Evolutionary conservation across 805 yeast species (phyloP).

Genomic region (Lipomyces orientalis): DNA sequence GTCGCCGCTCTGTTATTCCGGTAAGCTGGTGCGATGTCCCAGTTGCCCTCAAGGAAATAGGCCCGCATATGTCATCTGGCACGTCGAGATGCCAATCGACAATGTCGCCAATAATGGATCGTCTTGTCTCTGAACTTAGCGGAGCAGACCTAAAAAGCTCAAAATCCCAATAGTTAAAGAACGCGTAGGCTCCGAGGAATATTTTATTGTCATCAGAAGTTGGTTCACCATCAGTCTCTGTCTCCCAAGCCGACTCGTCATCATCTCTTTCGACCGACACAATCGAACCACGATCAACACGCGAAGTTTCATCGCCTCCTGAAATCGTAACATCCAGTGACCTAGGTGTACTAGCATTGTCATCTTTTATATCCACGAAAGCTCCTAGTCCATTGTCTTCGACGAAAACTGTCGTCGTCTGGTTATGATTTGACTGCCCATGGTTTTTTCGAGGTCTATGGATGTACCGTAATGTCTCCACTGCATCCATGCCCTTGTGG

Average conservation of each 20-base stretch:
- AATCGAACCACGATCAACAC: neutral
- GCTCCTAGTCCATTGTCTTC: neutral
- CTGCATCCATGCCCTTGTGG: constrained; percentile 30
- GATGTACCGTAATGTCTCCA: constrained; percentile 21
- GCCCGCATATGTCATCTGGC: constrained; percentile 33
- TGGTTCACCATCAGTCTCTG: constrained; percentile 9
- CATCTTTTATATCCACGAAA: neutral
- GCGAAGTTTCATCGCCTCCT: neutral
- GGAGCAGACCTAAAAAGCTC: constrained; percentile 35
- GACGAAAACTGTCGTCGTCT: neutral
- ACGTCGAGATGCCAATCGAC: constrained; percentile 34
- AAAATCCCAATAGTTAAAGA: constrained; percentile 37
- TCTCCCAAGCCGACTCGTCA: constrained; percentile 18
- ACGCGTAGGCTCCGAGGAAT: constrained; percentile 30
- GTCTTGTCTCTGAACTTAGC: constrained; percentile 29
- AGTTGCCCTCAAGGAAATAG: constrained; percentile 22
- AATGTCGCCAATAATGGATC: constrained; percentile 35
- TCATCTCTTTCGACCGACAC: neutral
- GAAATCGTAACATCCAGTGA: neutral
- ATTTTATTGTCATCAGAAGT: constrained; percentile 5
- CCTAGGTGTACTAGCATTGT: neutral
- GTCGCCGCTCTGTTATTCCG: constrained; percentile 32
- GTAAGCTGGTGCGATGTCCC: constrained; percentile 35
- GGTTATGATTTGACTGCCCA: neutral
- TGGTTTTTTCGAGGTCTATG: neutral